Percentiles rank a stretch among this genome's conserved stretches.
Evolutionary conservation across 257 asterid species (phyloP).

Genomic region (Ligustrum vulgare): DNA sequence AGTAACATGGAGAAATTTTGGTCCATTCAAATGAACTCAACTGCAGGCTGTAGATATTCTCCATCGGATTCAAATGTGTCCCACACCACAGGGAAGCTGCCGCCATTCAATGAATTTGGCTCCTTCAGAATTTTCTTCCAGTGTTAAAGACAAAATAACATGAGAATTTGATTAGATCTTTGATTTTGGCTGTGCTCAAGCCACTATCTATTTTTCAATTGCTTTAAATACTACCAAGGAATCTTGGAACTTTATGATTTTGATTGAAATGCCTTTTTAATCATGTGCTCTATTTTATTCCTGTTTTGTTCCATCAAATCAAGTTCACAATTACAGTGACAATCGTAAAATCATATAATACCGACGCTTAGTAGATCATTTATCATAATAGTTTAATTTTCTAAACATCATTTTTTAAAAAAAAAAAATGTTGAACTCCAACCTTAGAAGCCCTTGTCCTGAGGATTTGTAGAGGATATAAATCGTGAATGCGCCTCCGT

Average conservation of each 20-base stretch:
- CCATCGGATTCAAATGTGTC: not conserved
- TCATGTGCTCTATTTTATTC: not conserved
- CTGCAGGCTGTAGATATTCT: not conserved
- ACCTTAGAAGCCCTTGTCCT: too few species aligned
- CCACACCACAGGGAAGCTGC: conserved; percentile 7
- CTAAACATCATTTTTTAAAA: too few species aligned
- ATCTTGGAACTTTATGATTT: not conserved
- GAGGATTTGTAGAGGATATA: too few species aligned
- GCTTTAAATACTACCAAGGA: conserved; percentile 20
- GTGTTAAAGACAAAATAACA: not conserved
- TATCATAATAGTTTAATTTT: too few species aligned
- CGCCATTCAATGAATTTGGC: conserved; percentile 39
- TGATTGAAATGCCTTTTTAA: not conserved
- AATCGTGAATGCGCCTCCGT: too few species aligned
- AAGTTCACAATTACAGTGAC: not conserved
- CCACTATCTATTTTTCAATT: conserved; percentile 9
- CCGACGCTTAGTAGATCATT: too few species aligned
- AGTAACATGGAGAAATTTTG: not conserved
- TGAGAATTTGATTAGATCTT: not conserved
- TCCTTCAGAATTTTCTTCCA: not conserved
- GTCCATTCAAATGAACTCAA: not conserved
- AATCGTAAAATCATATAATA: too few species aligned
- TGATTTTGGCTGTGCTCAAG: not conserved
- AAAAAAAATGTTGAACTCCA: too few species aligned
- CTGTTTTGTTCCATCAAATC: not conserved